Evolutionary conservation across 345 rosid genomes (phyloP).

Genomic region (Lepidium africanum): DNA sequence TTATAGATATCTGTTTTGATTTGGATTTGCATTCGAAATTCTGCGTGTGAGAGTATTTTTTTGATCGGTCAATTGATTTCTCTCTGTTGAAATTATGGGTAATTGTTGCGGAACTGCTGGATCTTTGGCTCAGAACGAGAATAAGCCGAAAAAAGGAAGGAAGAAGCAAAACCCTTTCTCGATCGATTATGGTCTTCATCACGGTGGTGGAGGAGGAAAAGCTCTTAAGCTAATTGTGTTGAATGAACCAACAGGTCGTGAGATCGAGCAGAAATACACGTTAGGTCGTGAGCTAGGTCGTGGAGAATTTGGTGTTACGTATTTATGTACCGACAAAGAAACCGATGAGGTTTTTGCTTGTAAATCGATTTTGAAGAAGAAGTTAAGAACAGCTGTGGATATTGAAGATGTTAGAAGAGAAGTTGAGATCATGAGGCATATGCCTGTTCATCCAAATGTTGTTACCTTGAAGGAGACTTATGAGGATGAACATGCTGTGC

Average conservation of each 20-base stretch:
- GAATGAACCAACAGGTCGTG: conserved; percentile 66
- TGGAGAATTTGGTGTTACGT: conserved; percentile 91
- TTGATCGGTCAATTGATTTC: background rate
- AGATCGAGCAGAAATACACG: conserved; percentile 56
- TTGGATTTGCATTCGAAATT: background rate
- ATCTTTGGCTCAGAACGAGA: conserved; percentile 24
- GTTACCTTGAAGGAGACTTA: conserved; percentile 74
- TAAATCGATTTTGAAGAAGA: conserved; percentile 91
- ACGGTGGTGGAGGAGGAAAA: conserved; percentile 17
- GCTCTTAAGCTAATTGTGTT: conserved; percentile 52
- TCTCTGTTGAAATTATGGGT: conserved; percentile 46
- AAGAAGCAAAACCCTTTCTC: conserved; percentile 73
- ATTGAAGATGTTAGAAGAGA: conserved; percentile 97
- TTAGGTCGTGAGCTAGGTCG: conserved; percentile 95
- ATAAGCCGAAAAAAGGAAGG: conserved; percentile 33
- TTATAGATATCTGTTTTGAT: background rate
- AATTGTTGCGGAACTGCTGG: conserved; percentile 72
- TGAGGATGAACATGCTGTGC: conserved; percentile 87
- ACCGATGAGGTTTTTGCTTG: conserved; percentile 61
- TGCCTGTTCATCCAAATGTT: conserved; percentile 72
- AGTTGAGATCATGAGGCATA: conserved; percentile 90
- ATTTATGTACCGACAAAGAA: conserved; percentile 66
- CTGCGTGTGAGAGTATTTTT: background rate
- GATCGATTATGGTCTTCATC: conserved; percentile 38
- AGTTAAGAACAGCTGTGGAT: conserved; percentile 83